These are phyloP conservation scores for Candida dajiaensis DNA, from an alignment of 805 yeast species.

Conservation along the genomic window DNA sequence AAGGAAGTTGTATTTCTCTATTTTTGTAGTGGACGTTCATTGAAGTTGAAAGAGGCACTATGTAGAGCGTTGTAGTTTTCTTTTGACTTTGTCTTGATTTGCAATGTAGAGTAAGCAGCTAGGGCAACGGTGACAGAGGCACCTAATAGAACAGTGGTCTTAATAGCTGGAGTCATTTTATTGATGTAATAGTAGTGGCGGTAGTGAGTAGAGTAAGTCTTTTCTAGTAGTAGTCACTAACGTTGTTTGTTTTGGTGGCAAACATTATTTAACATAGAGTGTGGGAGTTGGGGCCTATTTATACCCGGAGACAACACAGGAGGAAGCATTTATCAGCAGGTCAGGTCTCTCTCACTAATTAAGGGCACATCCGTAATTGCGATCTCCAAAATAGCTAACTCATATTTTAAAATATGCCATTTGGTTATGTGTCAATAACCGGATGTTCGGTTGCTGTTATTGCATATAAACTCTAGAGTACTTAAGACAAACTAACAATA, in stretches of 20 bases:
- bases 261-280: no score
- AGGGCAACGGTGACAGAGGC: conserved; percentile 5
- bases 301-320: no score
- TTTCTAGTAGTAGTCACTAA: no score
- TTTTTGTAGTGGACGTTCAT: conserved; percentile 9
- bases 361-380: no score
- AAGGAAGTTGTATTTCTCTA: neutral
- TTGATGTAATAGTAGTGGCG: neutral
- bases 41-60: conserved; percentile 6
- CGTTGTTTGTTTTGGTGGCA: no score
- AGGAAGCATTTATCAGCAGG: neutral
- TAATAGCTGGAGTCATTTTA: neutral
- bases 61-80: conserved; percentile 18
- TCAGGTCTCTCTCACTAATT: no score
- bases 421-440: neutral
- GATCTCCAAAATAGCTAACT: no score
- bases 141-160: neutral
- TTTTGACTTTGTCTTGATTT: conserved; percentile 17
- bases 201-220: no score
- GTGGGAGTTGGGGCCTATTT: neutral
- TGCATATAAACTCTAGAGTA: no score
- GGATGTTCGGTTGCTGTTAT: neutral
- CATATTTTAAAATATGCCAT: no score
- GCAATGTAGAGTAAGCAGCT: conserved; percentile 19
- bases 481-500: no score